Conservation (phyloP, 495 filamentous ascomycete species). For the Clohesyomyces aquaticus region DNA sequence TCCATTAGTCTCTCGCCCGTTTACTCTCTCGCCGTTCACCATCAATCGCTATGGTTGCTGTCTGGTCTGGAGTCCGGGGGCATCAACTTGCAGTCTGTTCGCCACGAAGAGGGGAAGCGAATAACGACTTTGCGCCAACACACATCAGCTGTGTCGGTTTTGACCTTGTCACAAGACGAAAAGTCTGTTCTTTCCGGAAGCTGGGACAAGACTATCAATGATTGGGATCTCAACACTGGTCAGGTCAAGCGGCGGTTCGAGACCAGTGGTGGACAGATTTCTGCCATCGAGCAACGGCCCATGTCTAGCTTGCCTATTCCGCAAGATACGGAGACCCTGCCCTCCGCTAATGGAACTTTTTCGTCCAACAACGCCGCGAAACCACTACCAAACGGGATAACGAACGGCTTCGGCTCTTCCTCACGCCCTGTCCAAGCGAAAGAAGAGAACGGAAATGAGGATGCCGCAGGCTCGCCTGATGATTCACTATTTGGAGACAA, state of each 20-base stretch:
- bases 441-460: constrained; percentile 46
- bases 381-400: constrained; percentile 55
- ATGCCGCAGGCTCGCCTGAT: constrained; percentile 64
- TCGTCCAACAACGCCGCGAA: constrained; percentile 62
- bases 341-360: constrained; percentile 66
- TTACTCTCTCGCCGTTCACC: constrained; percentile 90
- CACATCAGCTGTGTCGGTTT: constrained; percentile 87
- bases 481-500: constrained; percentile 64
- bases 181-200: constrained; percentile 86
- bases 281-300: constrained; percentile 83
- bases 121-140: constrained; percentile 81
- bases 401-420: constrained; percentile 49
- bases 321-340: constrained; percentile 63
- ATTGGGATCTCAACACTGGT: constrained; percentile 96
- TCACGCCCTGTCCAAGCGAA: constrained; percentile 7
- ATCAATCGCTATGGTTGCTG: constrained; percentile 85
- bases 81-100: constrained; percentile 92
- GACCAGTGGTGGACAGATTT: constrained; percentile 81
- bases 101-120: constrained; percentile 91
- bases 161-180: constrained; percentile 83
- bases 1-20: constrained; percentile 74
- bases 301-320: constrained; percentile 74
- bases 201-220: constrained; percentile 92
- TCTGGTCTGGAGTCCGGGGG: constrained; percentile 87
- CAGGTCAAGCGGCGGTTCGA: constrained; percentile 73